Evolutionary conservation across 1,284 basidiomycete species (phyloP), one percentile per base, ranked within the genome.

Genomic region (Leccinum fallax): DNA sequence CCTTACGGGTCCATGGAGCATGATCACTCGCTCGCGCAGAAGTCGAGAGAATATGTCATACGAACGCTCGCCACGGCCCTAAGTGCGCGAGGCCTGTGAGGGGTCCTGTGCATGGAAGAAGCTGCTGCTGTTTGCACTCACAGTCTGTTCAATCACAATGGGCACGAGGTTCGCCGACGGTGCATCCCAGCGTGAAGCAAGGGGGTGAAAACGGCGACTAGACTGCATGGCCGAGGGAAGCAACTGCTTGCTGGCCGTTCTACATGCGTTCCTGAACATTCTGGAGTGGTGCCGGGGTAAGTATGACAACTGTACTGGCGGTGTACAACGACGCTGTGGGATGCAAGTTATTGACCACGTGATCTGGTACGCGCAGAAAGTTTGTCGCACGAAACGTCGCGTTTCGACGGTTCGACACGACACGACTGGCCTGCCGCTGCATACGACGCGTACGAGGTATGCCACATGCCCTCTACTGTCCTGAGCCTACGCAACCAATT

Each of bases 41-140:
- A 97, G 81, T 30, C 95, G 85, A 32, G 95, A 97, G 77, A 94
- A 97, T 59, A 97, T 96, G 74, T 97, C 95, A 78, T 96, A 97
- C 40, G 93, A 94, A 38, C 95, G 84, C 76, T 97, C 95, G 6
- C 95, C 95, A 71, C 94, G 85, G 34, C 92, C 94, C 94, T 97
- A 66, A 7, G 55, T 43, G 51, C 54, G 57, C 57, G 58, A 59
- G 21, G 57, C 13, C 9, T 19, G 55, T 72, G 65, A 70, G 62
- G 55, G 26, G 30, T 55, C 36, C 54, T 28, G 58, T 58, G 62
- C 43, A 19, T 56, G 58, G 59, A 64, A 58, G 46, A 52, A 28
- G 26, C 51, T 26, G 55, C 28, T 48, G 58, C 19, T 9, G 16
- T 49, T 34, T 43, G 61, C 7, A 76, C 83, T 68, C 69, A 94